These are phyloP conservation scores for Mycena floridula DNA, from an alignment of 768 basidiomycete species.

Conservation along the genomic window DNA sequence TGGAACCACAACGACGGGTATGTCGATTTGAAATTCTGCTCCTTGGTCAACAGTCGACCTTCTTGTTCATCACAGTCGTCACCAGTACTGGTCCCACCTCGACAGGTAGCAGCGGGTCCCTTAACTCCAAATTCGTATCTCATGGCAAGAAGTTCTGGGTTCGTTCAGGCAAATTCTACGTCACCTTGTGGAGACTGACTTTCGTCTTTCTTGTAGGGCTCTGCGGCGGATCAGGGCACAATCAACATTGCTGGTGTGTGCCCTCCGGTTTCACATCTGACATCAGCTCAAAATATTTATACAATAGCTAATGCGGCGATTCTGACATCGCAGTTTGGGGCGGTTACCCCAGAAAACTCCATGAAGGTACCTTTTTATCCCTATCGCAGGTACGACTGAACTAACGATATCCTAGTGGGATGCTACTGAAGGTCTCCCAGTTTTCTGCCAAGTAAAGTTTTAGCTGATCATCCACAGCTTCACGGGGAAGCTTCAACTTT, in stretches of 20 bases:
- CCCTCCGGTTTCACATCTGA: slow-evolving; percentile 1
- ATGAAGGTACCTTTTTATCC: slow-evolving; percentile 27
- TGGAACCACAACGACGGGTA: too few relatives aligned
- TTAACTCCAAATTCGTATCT: slow-evolving; percentile 22
- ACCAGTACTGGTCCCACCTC: slow-evolving; percentile 6
- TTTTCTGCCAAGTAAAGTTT: neutral
- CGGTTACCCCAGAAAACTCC: slow-evolving; percentile 37
- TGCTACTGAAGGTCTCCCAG: slow-evolving; percentile 28
- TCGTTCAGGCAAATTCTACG: slow-evolving; percentile 1
- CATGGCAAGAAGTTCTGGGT: slow-evolving; percentile 32
- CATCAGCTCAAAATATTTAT: slow-evolving; percentile 4
- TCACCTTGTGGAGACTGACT: neutral
- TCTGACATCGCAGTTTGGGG: slow-evolving; percentile 32
- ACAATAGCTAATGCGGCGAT: slow-evolving; percentile 26
- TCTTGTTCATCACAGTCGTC: slow-evolving; percentile 3
- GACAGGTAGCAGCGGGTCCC: slow-evolving; percentile 13
- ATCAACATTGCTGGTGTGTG: slow-evolving; percentile 24
- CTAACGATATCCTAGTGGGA: too few relatives aligned
- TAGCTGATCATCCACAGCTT: slow-evolving; percentile 10
- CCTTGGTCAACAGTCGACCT: slow-evolving; percentile 6
- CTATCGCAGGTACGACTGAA: too few relatives aligned
- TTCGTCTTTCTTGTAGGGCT: slow-evolving; percentile 7
- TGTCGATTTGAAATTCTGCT: too few relatives aligned
- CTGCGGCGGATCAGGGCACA: slow-evolving; percentile 16
- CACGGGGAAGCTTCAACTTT: slow-evolving; percentile 27